Base-by-base conservation (phyloP, 768 basidiomycete species). In the Panellus pusillus region DNA sequence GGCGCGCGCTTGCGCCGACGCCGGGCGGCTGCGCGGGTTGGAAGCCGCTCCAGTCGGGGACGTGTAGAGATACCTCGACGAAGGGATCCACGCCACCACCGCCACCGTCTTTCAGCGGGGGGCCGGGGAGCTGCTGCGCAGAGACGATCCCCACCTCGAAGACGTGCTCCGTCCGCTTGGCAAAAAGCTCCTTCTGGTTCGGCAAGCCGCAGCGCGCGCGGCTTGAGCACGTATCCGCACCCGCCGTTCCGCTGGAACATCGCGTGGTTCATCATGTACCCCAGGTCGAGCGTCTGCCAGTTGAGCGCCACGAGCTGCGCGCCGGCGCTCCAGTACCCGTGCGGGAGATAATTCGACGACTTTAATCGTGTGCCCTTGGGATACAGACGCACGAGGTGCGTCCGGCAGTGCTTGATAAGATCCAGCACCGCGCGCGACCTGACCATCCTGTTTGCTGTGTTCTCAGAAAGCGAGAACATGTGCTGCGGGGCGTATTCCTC, bases 261-360 rank as follows among this genome's bases (percentile, higher is more conserved):
- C 6, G 95, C 92, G 55, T 90, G 84, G 64, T 97, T 99, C 68
- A 98, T 91, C 75, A 87, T 85, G 65, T 87, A 89, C 2, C 93
- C 94, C 46, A 93, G 71, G 70, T 98, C 94, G 60, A 86, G 86
- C 0, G 94, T 98, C 70, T 99, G 96, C 93, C 94, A 98, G 69
- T 99, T 99, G 50, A 99, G 79, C 8, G 96, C 93, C 0, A 94
- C 93, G 6, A 98, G 70, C 68, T 98, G 95, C 12, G 84, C 81
- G 0, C 96, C 96, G 2, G 84, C 84, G 1, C 84, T 83, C 96
- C 96, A 99, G 66, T 84, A 94, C 15, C 84, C 79, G 69, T 93
- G 86, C 7, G 95, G 95, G 57, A 89, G 80, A 63, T 87, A 98
- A 65, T 98, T 98, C 19, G 84, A 84, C 59, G 90, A 93, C 54